phyloP scores from a whole-genome alignment of 805 yeast species.

The Yarrowia bubula region DNA sequence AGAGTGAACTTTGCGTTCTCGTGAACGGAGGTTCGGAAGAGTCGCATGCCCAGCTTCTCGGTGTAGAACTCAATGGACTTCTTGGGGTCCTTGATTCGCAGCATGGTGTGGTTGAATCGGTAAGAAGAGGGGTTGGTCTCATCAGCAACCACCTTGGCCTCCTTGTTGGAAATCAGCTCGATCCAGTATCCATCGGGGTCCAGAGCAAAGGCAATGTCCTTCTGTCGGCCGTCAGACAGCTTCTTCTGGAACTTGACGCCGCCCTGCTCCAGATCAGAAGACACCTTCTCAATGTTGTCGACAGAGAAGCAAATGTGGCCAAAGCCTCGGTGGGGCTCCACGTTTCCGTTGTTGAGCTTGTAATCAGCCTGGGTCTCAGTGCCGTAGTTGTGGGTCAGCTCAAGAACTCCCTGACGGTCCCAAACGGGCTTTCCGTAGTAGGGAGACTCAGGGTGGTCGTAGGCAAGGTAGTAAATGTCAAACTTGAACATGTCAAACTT shows the following conservation, averaged over 20 bases:
- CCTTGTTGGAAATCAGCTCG: conserved; percentile 70
- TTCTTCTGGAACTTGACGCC: conserved; percentile 80
- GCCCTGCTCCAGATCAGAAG: conserved; percentile 54
- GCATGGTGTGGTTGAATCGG: conserved; percentile 85
- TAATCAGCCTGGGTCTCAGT: conserved; percentile 57
- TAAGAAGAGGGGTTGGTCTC: conserved; percentile 41
- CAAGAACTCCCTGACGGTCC: conserved; percentile 65
- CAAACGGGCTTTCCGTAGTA: conserved; percentile 43
- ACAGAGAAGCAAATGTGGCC: conserved; percentile 93
- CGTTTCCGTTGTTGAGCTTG: conserved; percentile 75
- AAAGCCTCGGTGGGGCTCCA: conserved; percentile 81
- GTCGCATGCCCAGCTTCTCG: conserved; percentile 75
- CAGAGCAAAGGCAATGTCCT: conserved; percentile 86
- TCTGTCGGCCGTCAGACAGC: conserved; percentile 86
- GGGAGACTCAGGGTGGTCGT: conserved; percentile 47
- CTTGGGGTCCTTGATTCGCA: conserved; percentile 82
- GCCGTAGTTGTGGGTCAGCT: conserved; percentile 79
- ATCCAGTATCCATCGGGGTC: conserved; percentile 98
- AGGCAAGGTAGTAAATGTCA: conserved; percentile 67
- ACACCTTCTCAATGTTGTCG: conserved; percentile 65
- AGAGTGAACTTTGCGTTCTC: conserved; percentile 76
- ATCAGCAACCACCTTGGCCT: conserved; percentile 40
- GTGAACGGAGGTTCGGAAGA: conserved; percentile 55
- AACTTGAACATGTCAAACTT: conserved; percentile 57
- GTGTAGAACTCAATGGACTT: conserved; percentile 75